Base-by-base conservation (phyloP, 306 rosid species). In the Dalbergia cultrata region DNA sequence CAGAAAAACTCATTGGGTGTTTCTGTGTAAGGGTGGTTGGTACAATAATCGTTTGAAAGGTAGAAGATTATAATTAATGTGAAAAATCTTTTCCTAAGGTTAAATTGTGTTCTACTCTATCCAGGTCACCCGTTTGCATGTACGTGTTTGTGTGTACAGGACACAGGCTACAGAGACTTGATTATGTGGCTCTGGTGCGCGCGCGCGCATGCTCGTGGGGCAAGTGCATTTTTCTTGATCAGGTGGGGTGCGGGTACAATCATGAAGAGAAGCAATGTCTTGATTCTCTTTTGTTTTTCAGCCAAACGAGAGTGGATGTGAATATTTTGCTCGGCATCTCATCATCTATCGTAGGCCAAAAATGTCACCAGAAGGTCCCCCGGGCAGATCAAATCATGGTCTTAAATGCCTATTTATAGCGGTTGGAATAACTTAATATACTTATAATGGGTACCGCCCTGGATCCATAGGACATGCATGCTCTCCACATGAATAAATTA, bases 231-330 rank as follows among this genome's bases (percentile, higher is more conserved):
- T 68, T 68, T 26, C 78, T 31, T 21, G 8, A 49, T 69, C 70
- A 57, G 70, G 70, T 72, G 68, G 75, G 78, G 75, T 66, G 57
- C 8, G 19, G 64, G 45, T 72, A 47, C 72, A 65, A 78, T 78
- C 71, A 83, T 56, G 7, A 35, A 73, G 13, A 33, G 53, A 43
- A 17, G 62, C 59, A 75, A n/a, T 41, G 3, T 65, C 1, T 56
- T 21, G 14, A 2, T 17, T 39, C 41, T 31, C 47, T n/a, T n/a
- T n/a, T 22, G 67, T 10, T 4, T 41, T 12, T 4, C 18, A 11
- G 72, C 72, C 35, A 13, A 16, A 26, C 4, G 6, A 31, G 26
- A 70, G 4, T 31, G 26, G 52, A 64, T 52, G 33, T 8, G 1
- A 39, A n/a, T 73, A 52, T 31, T 54, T 56, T 26, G 31, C 31